These are phyloP conservation scores for Sambucus nigra DNA, from an alignment of 129 eudicot species.

Conservation along the genomic window DNA sequence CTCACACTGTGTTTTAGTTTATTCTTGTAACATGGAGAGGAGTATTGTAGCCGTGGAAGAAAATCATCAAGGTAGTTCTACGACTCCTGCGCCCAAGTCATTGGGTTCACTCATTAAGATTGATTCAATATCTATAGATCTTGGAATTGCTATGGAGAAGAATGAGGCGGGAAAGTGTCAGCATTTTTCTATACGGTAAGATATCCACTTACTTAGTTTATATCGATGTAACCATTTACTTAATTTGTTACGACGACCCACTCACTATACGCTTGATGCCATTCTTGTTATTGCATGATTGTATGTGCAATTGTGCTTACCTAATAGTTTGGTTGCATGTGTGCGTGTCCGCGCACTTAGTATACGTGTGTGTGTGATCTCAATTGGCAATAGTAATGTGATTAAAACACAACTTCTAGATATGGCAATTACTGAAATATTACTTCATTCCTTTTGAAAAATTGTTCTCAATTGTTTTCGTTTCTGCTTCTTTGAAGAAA, in stretches of 20 bases:
- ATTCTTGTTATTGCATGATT: conserved; percentile 1
- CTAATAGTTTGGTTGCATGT: not conserved
- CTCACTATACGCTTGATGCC: not conserved
- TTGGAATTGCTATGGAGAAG: conserved; percentile 34
- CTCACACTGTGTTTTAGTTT: conserved; percentile 14
- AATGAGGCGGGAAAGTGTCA: conserved; percentile 22
- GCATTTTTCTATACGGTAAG: conserved; percentile 75
- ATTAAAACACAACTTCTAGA: not conserved
- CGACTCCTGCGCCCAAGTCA: conserved; percentile 26
- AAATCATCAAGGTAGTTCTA: conserved; percentile 19
- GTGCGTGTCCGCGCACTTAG: not conserved
- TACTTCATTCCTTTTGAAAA: no score
- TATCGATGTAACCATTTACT: not conserved
- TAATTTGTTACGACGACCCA: not conserved
- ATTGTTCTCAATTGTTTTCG: no score
- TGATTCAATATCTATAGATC: conserved; percentile 47
- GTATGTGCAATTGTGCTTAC: not conserved
- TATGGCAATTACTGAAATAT: not conserved
- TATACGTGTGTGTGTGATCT: not conserved
- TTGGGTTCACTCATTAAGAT: conserved; percentile 31
- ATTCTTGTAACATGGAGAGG: conserved; percentile 29
- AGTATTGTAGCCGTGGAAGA: conserved; percentile 21
- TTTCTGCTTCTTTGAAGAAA: no score
- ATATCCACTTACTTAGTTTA: conserved; percentile 6
- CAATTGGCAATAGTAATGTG: not conserved